A percentile compares a stretch with the other conserved stretches of the same genome.
Conservation (phyloP, 768 basidiomycete species). For the Galerina sulciceps region DNA sequence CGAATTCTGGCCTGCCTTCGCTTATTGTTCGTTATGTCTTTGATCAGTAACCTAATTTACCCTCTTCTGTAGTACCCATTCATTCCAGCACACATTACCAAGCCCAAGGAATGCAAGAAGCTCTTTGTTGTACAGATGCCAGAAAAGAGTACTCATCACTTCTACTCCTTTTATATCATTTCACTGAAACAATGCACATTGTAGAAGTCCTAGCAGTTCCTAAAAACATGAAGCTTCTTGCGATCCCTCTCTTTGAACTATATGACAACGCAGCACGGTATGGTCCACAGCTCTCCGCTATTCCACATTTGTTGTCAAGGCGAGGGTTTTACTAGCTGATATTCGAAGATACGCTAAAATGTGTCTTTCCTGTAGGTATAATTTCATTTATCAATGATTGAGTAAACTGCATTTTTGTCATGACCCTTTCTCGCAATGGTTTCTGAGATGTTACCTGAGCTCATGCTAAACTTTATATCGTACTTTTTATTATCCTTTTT, state of each 20-base stretch:
- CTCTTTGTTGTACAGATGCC: constrained; percentile 96
- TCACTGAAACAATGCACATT: background rate
- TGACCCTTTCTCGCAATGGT: too few relatives aligned
- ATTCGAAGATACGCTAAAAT: background rate
- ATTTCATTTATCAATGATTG: constrained; percentile 23
- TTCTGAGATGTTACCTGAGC: too few relatives aligned
- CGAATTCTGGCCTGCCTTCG: background rate
- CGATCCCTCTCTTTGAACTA: constrained; percentile 94
- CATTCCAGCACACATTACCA: constrained; percentile 93
- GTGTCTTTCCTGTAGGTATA: constrained; percentile 14
- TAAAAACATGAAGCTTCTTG: constrained; percentile 98
- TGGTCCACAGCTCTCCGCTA: constrained; percentile 92
- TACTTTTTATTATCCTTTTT: too few relatives aligned
- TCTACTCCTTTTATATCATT: background rate
- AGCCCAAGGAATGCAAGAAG: constrained; percentile 98
- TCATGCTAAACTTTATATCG: too few relatives aligned
- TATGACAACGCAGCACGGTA: constrained; percentile 98
- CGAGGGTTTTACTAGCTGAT: constrained; percentile 25
- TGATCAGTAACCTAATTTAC: background rate
- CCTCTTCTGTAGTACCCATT: constrained; percentile 76
- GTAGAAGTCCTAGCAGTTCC: constrained; percentile 95
- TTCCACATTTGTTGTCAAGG: constrained; percentile 91
- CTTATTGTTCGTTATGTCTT: background rate
- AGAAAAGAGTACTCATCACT: constrained; percentile 67
- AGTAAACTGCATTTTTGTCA: background rate